Base-by-base conservation (phyloP, 1,284 basidiomycete genomes). In the Meira nashicola region DNA sequence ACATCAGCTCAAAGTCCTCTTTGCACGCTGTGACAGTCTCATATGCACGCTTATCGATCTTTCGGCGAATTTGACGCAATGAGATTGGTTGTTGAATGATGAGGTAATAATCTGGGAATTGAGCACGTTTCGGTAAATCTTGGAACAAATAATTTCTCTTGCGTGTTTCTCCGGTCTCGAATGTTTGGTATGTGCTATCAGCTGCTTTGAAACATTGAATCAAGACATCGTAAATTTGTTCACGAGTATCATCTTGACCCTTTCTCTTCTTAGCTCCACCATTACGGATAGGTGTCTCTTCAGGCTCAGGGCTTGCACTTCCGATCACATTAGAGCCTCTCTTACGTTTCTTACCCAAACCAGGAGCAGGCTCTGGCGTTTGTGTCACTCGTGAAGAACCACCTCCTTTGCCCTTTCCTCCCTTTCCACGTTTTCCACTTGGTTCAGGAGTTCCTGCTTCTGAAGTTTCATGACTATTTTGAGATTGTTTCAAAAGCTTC, bases 51-150 rank as follows among this genome's bases (percentile, higher is more conserved):
- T 84, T 83, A 62, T 84, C 86, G 60, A 88, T 84, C 37, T 89
- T 87, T 74, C 92, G 92, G 62, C 89, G 88, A 74, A 97, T 87
- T 65, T 88, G 86, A 25, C 89, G 87, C 72, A 98, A 84, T 39
- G 90, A 87, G 69, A 97, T 95, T 1, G 93, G 94, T 55, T 82
- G 80, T 33, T 79, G 78, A 70, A 87, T 87, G 67, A 86, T 79
- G 49, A 85, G 82, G 77, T 92, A 92, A 79, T 96, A 97, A 74
- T 95, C 90, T 7, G 92, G 90, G 76, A 95, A 96, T 64, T 89
- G 86, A 84, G 89, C 71, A 64, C 74, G 74, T 46, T 70, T 74
- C 38, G 79, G 79, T 6, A 80, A 67, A 49, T 79, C 77, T 39
- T 77, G 64, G 73, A 80, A 80, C n/a, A 79, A 66, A 19, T 63